Percentiles rank a stretch among this genome's conserved stretches.
These are phyloP conservation scores for Phyllosticta paracitricarpa DNA, from an alignment of 2,329 filamentous ascomycete genomes.

Conservation along the genomic window DNA sequence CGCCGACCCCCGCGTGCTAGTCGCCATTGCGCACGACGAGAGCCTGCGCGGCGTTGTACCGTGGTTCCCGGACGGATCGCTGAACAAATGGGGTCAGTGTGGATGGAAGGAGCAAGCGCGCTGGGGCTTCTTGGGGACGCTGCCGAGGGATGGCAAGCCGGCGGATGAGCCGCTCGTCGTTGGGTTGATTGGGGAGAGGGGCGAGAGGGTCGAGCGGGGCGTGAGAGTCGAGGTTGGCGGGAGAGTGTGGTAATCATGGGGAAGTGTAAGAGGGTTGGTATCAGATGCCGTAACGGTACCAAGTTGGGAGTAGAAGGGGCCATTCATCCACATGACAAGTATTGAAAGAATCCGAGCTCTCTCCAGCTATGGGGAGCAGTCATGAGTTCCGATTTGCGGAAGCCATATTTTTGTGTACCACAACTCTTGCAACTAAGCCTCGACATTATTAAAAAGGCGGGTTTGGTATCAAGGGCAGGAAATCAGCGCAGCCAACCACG, in stretches of 20 bases:
- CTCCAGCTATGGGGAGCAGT: no score
- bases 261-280: no score
- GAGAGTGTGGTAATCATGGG: neutral
- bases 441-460: no score
- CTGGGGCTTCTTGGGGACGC: slow-evolving; percentile 19
- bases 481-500: no score
- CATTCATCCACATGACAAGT: no score
- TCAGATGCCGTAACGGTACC: no score
- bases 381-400: no score
- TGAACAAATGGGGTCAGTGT: slow-evolving; percentile 20
- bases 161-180: neutral
- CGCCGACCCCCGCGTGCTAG: slow-evolving; percentile 17
- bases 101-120: slow-evolving; percentile 17
- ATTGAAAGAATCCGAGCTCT: no score
- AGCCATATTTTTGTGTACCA: no score
- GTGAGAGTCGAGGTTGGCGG: neutral
- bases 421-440: no score
- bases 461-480: no score
- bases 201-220: neutral
- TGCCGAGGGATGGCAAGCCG: slow-evolving; percentile 15
- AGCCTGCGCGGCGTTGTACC: slow-evolving; percentile 18
- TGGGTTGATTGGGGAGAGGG: neutral
- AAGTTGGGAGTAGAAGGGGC: no score
- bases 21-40: slow-evolving; percentile 21
- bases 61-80: slow-evolving; percentile 16